Conservation (phyloP, 2,329 filamentous ascomycete genomes). For the Pseudonectria buxi region DNA sequence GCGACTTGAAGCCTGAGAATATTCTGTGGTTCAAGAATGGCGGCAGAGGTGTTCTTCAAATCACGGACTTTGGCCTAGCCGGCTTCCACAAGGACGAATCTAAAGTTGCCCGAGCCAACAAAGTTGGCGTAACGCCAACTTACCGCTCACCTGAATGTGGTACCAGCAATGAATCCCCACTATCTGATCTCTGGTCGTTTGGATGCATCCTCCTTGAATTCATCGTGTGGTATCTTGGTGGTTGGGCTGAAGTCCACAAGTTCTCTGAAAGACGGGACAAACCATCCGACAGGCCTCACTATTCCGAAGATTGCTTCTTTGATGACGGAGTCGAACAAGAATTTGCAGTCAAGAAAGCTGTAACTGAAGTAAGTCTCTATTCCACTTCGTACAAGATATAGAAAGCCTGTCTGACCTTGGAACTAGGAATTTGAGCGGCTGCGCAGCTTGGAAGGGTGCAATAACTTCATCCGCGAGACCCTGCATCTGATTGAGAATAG, state of each 20-base stretch:
- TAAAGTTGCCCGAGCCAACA: background rate
- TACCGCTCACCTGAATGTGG: constrained; percentile 7
- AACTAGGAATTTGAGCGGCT: too few species aligned
- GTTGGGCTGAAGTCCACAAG: constrained; percentile 1
- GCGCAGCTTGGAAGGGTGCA: too few species aligned
- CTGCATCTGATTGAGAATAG: too few species aligned
- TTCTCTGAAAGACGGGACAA: constrained; percentile 1
- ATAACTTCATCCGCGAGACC: too few species aligned
- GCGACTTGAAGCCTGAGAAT: constrained; percentile 7
- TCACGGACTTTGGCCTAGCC: constrained; percentile 6
- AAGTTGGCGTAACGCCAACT: background rate
- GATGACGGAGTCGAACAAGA: too few species aligned
- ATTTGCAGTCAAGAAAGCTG: too few species aligned
- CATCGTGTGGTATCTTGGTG: constrained; percentile 4
- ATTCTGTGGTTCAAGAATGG: constrained; percentile 5
- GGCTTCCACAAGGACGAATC: constrained; percentile 2
- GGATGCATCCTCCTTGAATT: constrained; percentile 7
- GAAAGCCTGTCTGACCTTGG: too few species aligned
- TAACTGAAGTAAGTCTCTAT: too few species aligned
- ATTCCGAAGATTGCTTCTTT: too few species aligned
- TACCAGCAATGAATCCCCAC: background rate
- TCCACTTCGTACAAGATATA: too few species aligned
- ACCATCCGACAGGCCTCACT: background rate
- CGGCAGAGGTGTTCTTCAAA: background rate
- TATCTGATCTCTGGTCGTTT: constrained; percentile 6